Evolutionary conservation across 306 rosid species (phyloP).

Genomic region (Bauhinia variegata): DNA sequence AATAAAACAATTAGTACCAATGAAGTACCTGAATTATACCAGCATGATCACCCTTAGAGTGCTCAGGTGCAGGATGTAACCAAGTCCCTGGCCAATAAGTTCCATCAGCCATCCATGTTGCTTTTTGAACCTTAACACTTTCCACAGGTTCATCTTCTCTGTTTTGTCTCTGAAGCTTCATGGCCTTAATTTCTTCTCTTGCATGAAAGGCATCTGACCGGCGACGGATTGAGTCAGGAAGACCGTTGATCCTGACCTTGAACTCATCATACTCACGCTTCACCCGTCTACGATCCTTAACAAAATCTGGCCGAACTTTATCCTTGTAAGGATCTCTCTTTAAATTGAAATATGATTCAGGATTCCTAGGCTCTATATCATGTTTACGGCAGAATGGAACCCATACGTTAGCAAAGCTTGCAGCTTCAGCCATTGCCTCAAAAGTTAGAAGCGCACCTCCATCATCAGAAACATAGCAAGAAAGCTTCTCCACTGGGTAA

Average conservation of each 20-base stretch:
- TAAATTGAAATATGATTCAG: constrained; percentile 84
- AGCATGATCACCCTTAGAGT: constrained; percentile 87
- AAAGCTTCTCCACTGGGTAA: constrained; percentile 95
- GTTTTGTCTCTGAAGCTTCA: constrained; percentile 84
- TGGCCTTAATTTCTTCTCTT: constrained; percentile 90
- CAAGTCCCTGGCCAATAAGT: constrained; percentile 99
- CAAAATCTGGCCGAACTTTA: constrained; percentile 86
- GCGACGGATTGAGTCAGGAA: constrained; percentile 94
- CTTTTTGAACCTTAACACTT: constrained; percentile 75
- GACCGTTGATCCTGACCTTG: constrained; percentile 87
- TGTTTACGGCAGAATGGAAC: constrained; percentile 97
- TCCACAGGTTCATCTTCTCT: constrained; percentile 75
- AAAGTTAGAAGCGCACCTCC: constrained; percentile 98
- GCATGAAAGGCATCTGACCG: constrained; percentile 96
- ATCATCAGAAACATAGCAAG: constrained; percentile 97
- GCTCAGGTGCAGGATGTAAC: constrained; percentile 74
- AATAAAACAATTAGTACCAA: constrained; percentile 26
- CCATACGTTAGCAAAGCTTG: constrained; percentile 92
- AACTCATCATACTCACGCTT: constrained; percentile 99
- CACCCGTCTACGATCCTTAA: constrained; percentile 86
- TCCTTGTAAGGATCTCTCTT: constrained; percentile 93
- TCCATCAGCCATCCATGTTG: constrained; percentile 99
- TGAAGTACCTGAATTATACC: constrained; percentile 88
- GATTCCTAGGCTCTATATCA: constrained; percentile 94
- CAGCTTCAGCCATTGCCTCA: constrained; percentile 99